A percentile compares a stretch with the other conserved stretches of the same genome.
These are phyloP conservation scores for Plasmodium berghei DNA, from an alignment of 169 alveolate genomes.

Conservation along the genomic window DNA sequence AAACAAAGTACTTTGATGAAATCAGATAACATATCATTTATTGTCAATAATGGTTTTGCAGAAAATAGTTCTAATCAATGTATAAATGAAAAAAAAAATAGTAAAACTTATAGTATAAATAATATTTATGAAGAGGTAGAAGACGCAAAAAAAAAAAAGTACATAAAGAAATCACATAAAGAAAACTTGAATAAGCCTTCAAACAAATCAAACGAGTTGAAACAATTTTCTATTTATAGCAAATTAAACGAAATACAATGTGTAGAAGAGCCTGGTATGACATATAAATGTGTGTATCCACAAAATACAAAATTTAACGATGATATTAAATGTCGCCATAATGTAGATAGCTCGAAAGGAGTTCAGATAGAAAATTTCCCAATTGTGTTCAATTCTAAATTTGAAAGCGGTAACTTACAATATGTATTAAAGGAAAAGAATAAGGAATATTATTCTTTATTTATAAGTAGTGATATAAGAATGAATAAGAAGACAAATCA, in stretches of 20 bases:
- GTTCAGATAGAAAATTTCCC: neutral
- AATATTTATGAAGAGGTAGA: neutral
- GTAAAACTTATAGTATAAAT: neutral
- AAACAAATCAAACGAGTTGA: neutral
- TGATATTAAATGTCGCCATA: neutral
- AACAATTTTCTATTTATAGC: neutral
- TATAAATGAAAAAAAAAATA: neutral
- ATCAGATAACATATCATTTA: too few relatives aligned
- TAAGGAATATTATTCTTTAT: constrained; percentile 43
- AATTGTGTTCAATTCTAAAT: constrained; percentile 40
- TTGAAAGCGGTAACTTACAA: constrained; percentile 52
- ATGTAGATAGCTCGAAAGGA: constrained; percentile 17
- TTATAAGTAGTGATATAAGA: constrained; percentile 25
- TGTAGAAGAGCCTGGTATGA: constrained; percentile 36
- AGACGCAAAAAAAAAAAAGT: neutral
- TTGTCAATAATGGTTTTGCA: neutral
- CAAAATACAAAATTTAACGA: neutral
- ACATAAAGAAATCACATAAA: neutral
- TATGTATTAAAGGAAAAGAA: constrained; percentile 49
- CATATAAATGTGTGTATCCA: constrained; percentile 31
- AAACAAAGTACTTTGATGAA: neutral
- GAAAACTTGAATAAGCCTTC: too few relatives aligned
- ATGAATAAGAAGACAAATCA: constrained; percentile 66
- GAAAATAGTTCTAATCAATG: neutral
- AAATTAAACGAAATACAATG: constrained; percentile 23